phyloP scores from a whole-genome alignment of 345 rosid species.

The Gossypium arboreum region DNA sequence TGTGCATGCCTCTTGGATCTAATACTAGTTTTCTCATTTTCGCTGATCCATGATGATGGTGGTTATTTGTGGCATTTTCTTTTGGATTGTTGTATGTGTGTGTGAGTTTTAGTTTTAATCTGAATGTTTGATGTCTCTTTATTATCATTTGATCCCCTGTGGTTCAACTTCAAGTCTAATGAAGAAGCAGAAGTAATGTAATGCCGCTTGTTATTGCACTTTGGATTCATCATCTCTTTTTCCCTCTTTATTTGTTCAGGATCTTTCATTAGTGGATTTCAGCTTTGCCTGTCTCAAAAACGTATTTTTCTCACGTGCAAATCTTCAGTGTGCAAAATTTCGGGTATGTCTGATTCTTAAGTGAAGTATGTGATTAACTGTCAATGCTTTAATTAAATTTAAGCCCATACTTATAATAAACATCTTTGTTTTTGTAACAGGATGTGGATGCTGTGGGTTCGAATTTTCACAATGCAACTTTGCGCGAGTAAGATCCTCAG shows the following conservation, averaged over 20 bases:
- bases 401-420: background rate
- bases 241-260: slow-evolving; percentile 39
- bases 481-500: slow-evolving; percentile 73
- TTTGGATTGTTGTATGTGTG: background rate
- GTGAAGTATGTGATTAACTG: background rate
- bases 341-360: slow-evolving; percentile 42
- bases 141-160: background rate
- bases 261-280: slow-evolving; percentile 78
- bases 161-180: background rate
- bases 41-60: background rate
- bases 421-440: slow-evolving; percentile 28
- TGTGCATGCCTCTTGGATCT: background rate
- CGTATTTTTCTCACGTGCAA: slow-evolving; percentile 88
- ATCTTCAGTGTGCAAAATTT: slow-evolving; percentile 81
- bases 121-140: background rate
- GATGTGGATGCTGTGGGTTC: slow-evolving; percentile 79
- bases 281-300: slow-evolving; percentile 79
- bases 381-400: background rate
- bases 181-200: background rate
- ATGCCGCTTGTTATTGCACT: background rate
- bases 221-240: slow-evolving; percentile 8
- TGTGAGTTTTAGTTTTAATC: background rate
- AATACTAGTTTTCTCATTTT: background rate
- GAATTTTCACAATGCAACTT: slow-evolving; percentile 81
- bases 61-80: slow-evolving; percentile 2